These are phyloP conservation scores for Agapanthus africanus DNA, from an alignment of 106 monocot species.

Conservation along the genomic window DNA sequence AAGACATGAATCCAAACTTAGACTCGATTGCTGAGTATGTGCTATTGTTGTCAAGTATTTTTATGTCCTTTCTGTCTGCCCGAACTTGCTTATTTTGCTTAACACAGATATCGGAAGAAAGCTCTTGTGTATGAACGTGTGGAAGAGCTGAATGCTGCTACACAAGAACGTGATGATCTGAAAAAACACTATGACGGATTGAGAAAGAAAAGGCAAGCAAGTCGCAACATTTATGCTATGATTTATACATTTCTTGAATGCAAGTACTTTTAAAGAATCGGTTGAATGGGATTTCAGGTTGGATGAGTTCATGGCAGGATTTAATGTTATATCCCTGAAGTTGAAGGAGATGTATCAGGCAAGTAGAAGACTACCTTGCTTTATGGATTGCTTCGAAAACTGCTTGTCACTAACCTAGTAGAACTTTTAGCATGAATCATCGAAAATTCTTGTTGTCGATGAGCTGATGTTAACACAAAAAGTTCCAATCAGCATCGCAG, in stretches of 20 bases:
- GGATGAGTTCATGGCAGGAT: constrained; percentile 96
- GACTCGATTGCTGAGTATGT: constrained; percentile 89
- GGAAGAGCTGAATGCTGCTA: constrained; percentile 70
- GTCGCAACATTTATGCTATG: neutral
- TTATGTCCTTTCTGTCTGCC: neutral
- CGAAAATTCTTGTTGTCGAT: neutral
- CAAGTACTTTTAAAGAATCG: neutral
- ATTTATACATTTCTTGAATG: constrained; percentile 3
- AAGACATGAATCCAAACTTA: constrained; percentile 91
- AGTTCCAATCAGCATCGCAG: constrained; percentile 20
- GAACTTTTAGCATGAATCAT: neutral
- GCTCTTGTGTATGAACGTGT: constrained; percentile 63
- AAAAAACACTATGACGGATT: constrained; percentile 83
- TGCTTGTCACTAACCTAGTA: neutral
- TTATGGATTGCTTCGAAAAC: constrained; percentile 3
- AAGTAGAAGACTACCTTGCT: neutral
- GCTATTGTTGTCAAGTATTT: neutral
- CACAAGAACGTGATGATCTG: constrained; percentile 80
- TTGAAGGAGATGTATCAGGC: constrained; percentile 99
- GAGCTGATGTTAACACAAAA: neutral
- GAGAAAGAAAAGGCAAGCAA: constrained; percentile 59
- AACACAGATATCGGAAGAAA: constrained; percentile 63
- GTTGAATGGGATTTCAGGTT: constrained; percentile 37
- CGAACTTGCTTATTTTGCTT: neutral
- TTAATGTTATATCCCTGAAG: constrained; percentile 91